These are phyloP conservation scores for Flammula alnicola DNA, from an alignment of 1,284 basidiomycete species.

Conservation along the genomic window DNA sequence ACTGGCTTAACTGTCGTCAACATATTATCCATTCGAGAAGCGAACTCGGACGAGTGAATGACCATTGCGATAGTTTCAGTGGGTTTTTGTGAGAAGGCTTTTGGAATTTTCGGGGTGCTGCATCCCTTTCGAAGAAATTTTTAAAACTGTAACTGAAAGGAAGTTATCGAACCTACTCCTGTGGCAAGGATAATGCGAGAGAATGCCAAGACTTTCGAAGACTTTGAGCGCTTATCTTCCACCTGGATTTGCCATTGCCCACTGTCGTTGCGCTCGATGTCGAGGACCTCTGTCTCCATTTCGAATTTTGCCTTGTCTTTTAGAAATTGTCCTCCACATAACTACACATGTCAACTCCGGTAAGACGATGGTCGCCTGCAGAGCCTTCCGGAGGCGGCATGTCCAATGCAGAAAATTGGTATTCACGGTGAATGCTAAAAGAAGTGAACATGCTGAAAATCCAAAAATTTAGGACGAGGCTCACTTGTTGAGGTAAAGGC, in stretches of 20 bases:
- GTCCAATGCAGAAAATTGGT: constrained; percentile 51
- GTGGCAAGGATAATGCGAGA: constrained; percentile 57
- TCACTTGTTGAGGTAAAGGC: constrained; percentile 59
- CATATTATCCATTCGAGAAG: constrained; percentile 43
- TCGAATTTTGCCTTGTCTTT: constrained; percentile 47
- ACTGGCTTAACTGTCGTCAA: constrained; percentile 34
- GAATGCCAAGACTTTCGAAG: constrained; percentile 39
- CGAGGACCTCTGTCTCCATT: constrained; percentile 50
- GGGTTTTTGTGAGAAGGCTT: constrained; percentile 34
- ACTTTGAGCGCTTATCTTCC: constrained; percentile 34
- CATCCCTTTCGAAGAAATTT: constrained; percentile 46
- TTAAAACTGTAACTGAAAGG: neutral
- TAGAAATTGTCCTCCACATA: constrained; percentile 57
- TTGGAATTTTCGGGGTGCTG: constrained; percentile 49
- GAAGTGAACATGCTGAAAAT: neutral
- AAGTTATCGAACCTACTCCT: constrained; percentile 44
- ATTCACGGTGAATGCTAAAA: constrained; percentile 62
- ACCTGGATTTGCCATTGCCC: constrained; percentile 46
- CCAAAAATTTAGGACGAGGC: constrained; percentile 15
- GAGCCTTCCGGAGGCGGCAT: constrained; percentile 47
- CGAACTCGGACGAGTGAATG: constrained; percentile 55
- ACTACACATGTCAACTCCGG: constrained; percentile 51
- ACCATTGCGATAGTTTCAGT: constrained; percentile 47
- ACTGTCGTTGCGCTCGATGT: constrained; percentile 40
- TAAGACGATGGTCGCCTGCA: constrained; percentile 46